Percentiles rank a stretch among this genome's conserved stretches.
These are phyloP conservation scores for Pyrrhoderma noxium DNA, from an alignment of 1,284 basidiomycete genomes.

Conservation along the genomic window DNA sequence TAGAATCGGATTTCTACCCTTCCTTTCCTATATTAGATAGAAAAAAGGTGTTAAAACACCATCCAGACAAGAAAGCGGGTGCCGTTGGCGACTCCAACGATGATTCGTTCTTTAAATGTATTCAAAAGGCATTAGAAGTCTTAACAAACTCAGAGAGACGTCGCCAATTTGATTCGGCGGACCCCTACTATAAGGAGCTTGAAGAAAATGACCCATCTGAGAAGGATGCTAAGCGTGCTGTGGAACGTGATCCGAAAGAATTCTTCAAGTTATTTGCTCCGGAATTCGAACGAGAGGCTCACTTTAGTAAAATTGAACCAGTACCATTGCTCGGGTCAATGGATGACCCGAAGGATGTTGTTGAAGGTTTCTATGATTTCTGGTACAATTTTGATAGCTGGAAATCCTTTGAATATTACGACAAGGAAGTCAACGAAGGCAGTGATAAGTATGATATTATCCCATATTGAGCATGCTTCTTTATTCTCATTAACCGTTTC, in stretches of 20 bases:
- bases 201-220: constrained; percentile 75
- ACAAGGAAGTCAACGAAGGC: constrained; percentile 98
- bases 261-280: constrained; percentile 66
- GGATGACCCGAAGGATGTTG: constrained; percentile 72
- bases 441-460: constrained; percentile 68
- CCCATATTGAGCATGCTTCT: constrained; percentile 9
- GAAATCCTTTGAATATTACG: constrained; percentile 96
- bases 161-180: constrained; percentile 95
- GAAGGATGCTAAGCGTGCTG: constrained; percentile 51
- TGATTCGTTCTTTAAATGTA: constrained; percentile 99
- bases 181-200: constrained; percentile 67
- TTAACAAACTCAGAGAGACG: constrained; percentile 84
- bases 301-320: constrained; percentile 87
- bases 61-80: constrained; percentile 97
- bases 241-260: constrained; percentile 40
- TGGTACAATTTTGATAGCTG: constrained; percentile 99
- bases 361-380: constrained; percentile 96
- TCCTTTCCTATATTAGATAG: constrained; percentile 54
- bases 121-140: constrained; percentile 93
- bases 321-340: constrained; percentile 76
- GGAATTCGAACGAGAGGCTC: constrained; percentile 85
- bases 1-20: background rate
- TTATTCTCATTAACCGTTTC: constrained; percentile 2
- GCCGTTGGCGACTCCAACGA: constrained; percentile 75
- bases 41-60: constrained; percentile 98